These are phyloP conservation scores for Trichosporon sp. DNA, from an alignment of 1,284 basidiomycete genomes.

Conservation along the genomic window DNA sequence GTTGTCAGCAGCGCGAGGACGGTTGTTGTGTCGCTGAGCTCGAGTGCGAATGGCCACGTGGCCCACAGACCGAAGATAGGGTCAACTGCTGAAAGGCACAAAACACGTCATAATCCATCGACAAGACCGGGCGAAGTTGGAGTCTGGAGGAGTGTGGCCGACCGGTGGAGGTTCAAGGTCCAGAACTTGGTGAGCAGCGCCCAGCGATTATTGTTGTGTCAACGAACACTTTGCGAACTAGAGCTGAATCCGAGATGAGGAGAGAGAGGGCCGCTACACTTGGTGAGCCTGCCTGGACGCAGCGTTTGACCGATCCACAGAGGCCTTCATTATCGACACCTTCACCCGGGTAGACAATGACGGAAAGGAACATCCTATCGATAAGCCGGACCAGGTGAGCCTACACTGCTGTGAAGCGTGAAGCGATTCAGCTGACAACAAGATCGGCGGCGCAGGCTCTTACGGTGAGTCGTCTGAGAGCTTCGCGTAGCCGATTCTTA, in stretches of 20 bases:
- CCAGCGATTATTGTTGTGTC: no score
- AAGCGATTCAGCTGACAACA: constrained; percentile 6
- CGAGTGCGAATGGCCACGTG: no score
- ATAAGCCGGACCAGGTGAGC: constrained; percentile 37
- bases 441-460: constrained; percentile 46
- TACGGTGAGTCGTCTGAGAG: constrained; percentile 30
- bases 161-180: neutral
- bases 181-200: neutral
- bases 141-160: no score
- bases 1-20: no score
- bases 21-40: no score
- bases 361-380: constrained; percentile 27
- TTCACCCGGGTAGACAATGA: constrained; percentile 34
- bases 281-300: no score
- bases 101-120: constrained; percentile 1
- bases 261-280: neutral
- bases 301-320: constrained; percentile 21
- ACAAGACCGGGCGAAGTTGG: no score
- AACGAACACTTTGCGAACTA: no score
- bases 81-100: neutral
- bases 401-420: neutral
- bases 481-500: no score
- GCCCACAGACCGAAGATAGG: neutral
- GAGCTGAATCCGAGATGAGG: no score
- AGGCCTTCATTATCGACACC: constrained; percentile 44